Conservation (phyloP, 2,329 filamentous ascomycete genomes). For the Penicillium verrucosum region DNA sequence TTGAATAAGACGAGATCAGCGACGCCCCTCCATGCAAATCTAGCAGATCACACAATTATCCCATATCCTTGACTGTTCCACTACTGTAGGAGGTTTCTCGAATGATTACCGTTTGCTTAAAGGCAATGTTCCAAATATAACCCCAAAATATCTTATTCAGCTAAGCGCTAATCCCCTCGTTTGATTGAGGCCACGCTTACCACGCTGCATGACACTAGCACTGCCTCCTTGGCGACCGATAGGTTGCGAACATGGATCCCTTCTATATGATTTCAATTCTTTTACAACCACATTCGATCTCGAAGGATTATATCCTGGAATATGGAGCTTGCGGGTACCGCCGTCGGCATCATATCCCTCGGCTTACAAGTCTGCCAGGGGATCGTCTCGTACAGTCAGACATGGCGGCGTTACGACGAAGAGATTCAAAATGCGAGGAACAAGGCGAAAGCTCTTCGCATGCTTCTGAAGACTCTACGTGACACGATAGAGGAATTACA, state of each 20-base stretch:
- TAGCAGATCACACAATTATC: background rate
- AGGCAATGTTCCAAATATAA: background rate
- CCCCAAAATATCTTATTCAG: background rate
- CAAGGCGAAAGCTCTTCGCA: conserved; percentile 4
- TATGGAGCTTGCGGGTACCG: conserved; percentile 6
- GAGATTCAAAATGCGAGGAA: conserved; percentile 6
- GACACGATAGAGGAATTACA: conserved; percentile 3
- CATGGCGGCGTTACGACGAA: conserved; percentile 4
- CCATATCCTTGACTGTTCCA: background rate
- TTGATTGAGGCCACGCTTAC: background rate
- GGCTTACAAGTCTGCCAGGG: conserved; percentile 11
- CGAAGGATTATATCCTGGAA: background rate
- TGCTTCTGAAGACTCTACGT: background rate
- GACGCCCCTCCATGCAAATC: background rate
- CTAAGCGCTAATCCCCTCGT: background rate
- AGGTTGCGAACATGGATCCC: background rate
- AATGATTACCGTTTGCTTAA: background rate
- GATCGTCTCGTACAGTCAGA: conserved; percentile 6
- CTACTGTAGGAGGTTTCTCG: background rate
- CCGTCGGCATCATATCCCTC: conserved; percentile 13
- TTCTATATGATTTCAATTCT: background rate
- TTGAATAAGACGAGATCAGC: no score
- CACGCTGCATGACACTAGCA: background rate
- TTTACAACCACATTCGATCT: background rate
- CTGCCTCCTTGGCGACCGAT: background rate